These are phyloP conservation scores for Cucumis sativus DNA, from an alignment of 306 rosid genomes.

Conservation along the genomic window DNA sequence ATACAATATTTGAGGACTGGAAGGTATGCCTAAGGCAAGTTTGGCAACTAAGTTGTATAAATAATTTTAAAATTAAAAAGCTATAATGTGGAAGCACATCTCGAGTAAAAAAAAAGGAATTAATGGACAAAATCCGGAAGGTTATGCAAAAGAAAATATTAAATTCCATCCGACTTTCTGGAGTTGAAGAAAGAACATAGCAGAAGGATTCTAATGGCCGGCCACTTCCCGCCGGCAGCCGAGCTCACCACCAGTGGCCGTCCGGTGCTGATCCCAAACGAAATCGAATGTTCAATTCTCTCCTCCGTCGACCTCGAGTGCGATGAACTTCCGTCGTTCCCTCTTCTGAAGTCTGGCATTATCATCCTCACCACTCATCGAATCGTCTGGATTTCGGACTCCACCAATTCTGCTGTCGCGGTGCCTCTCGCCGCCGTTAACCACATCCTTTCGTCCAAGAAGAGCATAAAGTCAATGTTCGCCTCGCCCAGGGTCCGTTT, in stretches of 20 bases:
- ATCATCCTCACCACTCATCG: constrained; percentile 86
- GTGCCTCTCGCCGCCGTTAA: constrained; percentile 46
- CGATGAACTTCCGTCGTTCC: constrained; percentile 54
- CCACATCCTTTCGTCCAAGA: constrained; percentile 58
- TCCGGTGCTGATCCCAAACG: constrained; percentile 55
- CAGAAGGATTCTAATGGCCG: constrained; percentile 27
- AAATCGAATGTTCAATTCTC: constrained; percentile 64
- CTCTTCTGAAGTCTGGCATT: constrained; percentile 65
- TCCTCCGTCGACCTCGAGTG: constrained; percentile 71
- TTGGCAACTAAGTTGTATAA: too few species aligned
- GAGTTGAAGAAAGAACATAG: background rate
- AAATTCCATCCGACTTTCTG: too few species aligned
- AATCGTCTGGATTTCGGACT: constrained; percentile 56
- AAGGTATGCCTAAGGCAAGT: too few species aligned
- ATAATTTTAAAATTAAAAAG: too few species aligned
- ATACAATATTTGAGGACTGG: too few species aligned
- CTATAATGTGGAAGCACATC: too few species aligned
- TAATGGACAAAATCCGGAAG: too few species aligned
- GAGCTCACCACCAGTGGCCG: constrained; percentile 71
- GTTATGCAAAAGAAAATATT: too few species aligned
- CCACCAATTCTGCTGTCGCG: constrained; percentile 13
- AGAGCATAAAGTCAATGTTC: constrained; percentile 59
- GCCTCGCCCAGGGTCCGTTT: constrained; percentile 74
- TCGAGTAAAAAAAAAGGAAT: too few species aligned
- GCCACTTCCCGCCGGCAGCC: constrained; percentile 41